A percentile compares a stretch with the other conserved stretches of the same genome.
phyloP scores from a whole-genome alignment of 2,329 filamentous ascomycete species.

The Aspergillus fijiensis region DNA sequence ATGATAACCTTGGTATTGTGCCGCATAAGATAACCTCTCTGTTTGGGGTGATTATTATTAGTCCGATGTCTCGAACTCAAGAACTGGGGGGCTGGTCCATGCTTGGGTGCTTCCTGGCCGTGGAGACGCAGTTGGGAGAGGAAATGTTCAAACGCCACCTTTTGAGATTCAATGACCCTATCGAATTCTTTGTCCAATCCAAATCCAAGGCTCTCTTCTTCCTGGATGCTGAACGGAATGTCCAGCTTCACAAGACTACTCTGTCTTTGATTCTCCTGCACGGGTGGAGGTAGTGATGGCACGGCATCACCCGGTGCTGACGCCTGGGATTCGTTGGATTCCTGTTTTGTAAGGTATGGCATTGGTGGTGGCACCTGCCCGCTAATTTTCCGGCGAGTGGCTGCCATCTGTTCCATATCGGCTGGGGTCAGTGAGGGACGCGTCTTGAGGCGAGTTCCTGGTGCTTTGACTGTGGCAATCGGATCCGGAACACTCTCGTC shows the following conservation, averaged over 20 bases:
- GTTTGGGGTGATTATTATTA: constrained; percentile 64
- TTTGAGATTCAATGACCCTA: constrained; percentile 91
- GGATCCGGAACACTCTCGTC: constrained; percentile 72
- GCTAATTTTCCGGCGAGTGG: constrained; percentile 80
- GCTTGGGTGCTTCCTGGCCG: constrained; percentile 12
- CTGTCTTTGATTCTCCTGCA: constrained; percentile 52
- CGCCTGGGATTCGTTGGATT: constrained; percentile 21
- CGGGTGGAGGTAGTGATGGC: constrained; percentile 26
- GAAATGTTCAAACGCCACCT: constrained; percentile 67
- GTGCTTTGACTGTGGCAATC: constrained; percentile 83
- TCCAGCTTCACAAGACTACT: constrained; percentile 79
- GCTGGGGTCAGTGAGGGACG: constrained; percentile 83
- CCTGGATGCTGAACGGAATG: constrained; percentile 68
- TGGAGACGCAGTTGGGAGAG: constrained; percentile 37
- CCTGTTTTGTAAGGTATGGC: constrained; percentile 26
- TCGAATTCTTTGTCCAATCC: constrained; percentile 92
- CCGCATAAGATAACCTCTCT: constrained; percentile 98
- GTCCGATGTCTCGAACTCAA: constrained; percentile 46
- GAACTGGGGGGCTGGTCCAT: constrained; percentile 14
- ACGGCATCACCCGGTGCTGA: constrained; percentile 16
- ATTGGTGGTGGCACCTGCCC: constrained; percentile 58
- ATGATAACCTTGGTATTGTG: constrained; percentile 97
- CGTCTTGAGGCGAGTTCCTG: constrained; percentile 83
- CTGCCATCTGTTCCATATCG: constrained; percentile 80
- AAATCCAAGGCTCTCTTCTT: constrained; percentile 70